Evolutionary conservation across 208 protist genomes (phyloP).

Genomic region (Trypanosoma conorhini): DNA sequence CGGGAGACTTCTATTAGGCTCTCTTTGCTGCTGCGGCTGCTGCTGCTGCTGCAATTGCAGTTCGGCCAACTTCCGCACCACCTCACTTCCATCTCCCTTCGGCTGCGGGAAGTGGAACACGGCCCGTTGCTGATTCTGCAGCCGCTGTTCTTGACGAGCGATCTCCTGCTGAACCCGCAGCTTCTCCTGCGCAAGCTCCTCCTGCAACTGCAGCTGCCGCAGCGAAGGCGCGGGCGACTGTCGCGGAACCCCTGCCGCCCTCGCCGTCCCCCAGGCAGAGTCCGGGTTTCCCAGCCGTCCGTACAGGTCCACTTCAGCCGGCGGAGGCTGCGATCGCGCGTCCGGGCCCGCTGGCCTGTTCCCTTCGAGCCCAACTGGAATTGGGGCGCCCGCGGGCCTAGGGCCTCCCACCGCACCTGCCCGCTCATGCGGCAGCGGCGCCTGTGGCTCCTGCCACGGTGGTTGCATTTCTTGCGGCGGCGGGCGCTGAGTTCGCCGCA

Average conservation of each 20-base stretch:
- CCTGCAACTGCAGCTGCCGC: constrained; percentile 30
- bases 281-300: not conserved
- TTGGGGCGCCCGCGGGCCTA: not conserved
- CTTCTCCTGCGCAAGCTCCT: constrained; percentile 26
- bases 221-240: not conserved
- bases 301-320: not conserved
- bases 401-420: not conserved
- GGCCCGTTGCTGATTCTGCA: constrained; percentile 18
- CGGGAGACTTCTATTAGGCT: no score
- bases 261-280: not conserved
- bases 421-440: not conserved
- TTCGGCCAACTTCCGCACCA: constrained; percentile 11
- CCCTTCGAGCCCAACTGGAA: not conserved
- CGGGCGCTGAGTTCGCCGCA: constrained; percentile 4
- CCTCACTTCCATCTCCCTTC: not conserved
- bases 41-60: constrained; percentile 30
- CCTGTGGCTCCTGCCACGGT: not conserved
- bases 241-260: not conserved
- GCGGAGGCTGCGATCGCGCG: not conserved
- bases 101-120: constrained; percentile 1
- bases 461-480: not conserved
- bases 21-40: constrained; percentile 12
- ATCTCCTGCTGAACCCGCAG: constrained; percentile 16
- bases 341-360: not conserved
- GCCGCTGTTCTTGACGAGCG: constrained; percentile 9